A percentile compares a stretch with the other conserved stretches of the same genome.
Conservation (phyloP, 306 rosid species). For the Carpinus viminea region DNA sequence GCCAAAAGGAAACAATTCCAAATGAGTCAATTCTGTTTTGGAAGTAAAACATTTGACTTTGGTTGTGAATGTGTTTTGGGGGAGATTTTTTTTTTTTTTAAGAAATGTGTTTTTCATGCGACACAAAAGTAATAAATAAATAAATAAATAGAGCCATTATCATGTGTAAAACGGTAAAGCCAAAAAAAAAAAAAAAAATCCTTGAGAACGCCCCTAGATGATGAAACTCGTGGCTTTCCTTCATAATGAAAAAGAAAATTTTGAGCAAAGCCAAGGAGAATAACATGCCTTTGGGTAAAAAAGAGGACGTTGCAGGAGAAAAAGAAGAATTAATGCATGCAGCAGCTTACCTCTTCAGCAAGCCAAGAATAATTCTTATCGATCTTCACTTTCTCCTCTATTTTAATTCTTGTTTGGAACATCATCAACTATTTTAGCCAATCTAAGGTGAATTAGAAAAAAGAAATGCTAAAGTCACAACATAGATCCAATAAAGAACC, state of each 20-base stretch:
- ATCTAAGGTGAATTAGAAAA: too few relatives aligned
- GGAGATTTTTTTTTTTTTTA: too few relatives aligned
- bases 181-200: too few relatives aligned
- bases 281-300: not conserved
- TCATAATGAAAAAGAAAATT: not conserved
- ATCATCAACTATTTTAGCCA: too few relatives aligned
- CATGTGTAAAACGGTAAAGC: not conserved
- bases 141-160: too few relatives aligned
- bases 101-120: too few relatives aligned
- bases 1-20: not conserved
- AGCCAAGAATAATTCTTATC: constrained; percentile 8
- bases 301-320: not conserved
- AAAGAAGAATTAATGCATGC: not conserved
- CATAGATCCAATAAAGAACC: too few relatives aligned
- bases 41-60: too few relatives aligned
- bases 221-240: not conserved
- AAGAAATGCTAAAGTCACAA: too few relatives aligned
- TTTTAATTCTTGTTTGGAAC: not conserved
- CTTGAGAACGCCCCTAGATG: not conserved
- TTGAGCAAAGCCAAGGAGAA: not conserved
- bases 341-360: constrained; percentile 4
- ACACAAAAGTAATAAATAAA: too few relatives aligned
- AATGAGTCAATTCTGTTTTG: too few relatives aligned
- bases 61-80: too few relatives aligned
- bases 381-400: not conserved